These are phyloP conservation scores for Arabis alpina DNA, from an alignment of 345 rosid genomes.

Conservation along the genomic window DNA sequence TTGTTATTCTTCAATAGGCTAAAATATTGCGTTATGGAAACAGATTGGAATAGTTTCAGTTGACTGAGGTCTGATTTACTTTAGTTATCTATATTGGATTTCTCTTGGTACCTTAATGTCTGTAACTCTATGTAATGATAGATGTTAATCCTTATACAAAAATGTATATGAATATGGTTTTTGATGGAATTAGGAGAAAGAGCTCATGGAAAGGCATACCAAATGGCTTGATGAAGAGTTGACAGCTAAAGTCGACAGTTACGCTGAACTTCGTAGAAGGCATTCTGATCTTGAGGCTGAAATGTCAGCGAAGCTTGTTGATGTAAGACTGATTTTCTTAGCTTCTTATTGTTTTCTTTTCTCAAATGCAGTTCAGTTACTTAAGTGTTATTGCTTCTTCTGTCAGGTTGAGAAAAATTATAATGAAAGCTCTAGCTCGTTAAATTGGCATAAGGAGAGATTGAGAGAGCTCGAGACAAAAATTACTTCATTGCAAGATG, in stretches of 20 bases:
- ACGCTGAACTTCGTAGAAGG: constrained; percentile 62
- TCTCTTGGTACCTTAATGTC: neutral
- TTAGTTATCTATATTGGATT: neutral
- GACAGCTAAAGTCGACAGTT: constrained; percentile 69
- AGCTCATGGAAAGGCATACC: constrained; percentile 85
- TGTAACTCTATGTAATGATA: neutral
- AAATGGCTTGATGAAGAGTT: constrained; percentile 90
- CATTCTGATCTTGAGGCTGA: constrained; percentile 78
- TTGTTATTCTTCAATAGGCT: neutral
- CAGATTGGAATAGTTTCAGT: constrained; percentile 1
- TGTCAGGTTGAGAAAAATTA: constrained; percentile 65
- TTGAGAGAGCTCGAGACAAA: constrained; percentile 70
- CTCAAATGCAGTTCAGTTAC: neutral
- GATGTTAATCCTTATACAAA: constrained; percentile 5
- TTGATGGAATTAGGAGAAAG: constrained; percentile 74
- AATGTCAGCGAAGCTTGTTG: constrained; percentile 73
- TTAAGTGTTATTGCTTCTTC: constrained; percentile 8
- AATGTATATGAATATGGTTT: constrained; percentile 14
- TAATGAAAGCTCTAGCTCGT: constrained; percentile 64
- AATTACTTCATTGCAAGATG: constrained; percentile 68
- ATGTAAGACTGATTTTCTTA: constrained; percentile 51
- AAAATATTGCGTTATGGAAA: neutral
- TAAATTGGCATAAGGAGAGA: constrained; percentile 78
- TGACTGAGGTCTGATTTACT: neutral
- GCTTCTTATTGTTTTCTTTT: constrained; percentile 1